Evolutionary conservation across 116 monocot species (phyloP).

Genomic region (Dioscorea cayenensis): DNA sequence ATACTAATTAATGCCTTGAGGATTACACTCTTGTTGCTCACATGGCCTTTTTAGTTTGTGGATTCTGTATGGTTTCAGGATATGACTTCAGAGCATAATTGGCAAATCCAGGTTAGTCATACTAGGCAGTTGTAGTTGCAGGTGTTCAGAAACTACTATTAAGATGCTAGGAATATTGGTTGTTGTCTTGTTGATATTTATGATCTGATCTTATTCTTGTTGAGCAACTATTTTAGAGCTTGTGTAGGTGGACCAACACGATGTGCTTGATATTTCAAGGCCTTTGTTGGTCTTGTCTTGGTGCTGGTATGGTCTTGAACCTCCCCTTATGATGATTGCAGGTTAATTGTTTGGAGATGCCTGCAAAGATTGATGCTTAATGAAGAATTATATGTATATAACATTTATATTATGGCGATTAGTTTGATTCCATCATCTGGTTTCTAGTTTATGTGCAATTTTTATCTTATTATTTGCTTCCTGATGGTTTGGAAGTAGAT

Average conservation of each 20-base stretch:
- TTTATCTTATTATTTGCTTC: background rate
- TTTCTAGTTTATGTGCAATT: background rate
- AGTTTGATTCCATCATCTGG: background rate
- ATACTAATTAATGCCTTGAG: background rate
- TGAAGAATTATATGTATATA: background rate
- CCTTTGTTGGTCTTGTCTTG: background rate
- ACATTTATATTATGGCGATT: background rate
- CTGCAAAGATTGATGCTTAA: background rate
- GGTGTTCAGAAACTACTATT: background rate
- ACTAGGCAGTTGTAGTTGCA: background rate
- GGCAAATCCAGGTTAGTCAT: background rate
- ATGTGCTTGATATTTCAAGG: background rate
- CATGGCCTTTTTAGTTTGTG: background rate
- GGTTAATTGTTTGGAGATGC: background rate
- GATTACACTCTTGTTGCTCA: background rate
- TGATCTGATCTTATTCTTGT: background rate
- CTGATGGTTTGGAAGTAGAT: too few relatives aligned
- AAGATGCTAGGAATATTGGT: background rate
- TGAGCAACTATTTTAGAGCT: background rate
- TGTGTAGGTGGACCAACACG: background rate
- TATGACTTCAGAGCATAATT: conserved; percentile 1
- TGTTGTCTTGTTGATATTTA: background rate
- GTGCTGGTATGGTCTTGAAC: conserved; percentile 1
- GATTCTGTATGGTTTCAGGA: background rate
- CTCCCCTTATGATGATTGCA: background rate